A percentile compares a stretch with the other conserved stretches of the same genome.
Conservation (phyloP, 768 basidiomycete species). For the Tricholoma matsutake region DNA sequence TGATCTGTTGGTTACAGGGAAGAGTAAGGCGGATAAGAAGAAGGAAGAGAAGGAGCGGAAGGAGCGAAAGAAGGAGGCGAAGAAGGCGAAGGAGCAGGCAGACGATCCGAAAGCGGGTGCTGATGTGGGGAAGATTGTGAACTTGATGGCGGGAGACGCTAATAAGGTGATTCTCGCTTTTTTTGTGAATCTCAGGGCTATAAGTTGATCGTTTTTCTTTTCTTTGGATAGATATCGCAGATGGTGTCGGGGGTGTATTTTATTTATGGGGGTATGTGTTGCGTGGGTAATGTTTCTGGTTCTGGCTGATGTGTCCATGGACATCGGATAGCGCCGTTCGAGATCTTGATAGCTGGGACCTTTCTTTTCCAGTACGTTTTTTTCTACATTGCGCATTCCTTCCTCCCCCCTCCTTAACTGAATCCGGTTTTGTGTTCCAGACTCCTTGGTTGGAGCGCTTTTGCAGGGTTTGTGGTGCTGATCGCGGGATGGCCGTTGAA, state of each 20-base stretch:
- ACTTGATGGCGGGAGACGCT: slow-evolving; percentile 81
- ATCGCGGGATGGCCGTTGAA: slow-evolving; percentile 70
- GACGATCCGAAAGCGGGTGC: slow-evolving; percentile 73
- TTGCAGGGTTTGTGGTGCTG: slow-evolving; percentile 71
- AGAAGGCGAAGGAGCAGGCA: slow-evolving; percentile 37
- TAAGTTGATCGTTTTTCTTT: neutral
- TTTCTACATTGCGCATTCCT: no score
- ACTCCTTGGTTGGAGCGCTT: slow-evolving; percentile 66
- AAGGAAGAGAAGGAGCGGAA: neutral
- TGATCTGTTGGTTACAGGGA: neutral
- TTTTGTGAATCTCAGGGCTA: neutral
- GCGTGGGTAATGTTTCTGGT: neutral
- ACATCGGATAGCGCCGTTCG: slow-evolving; percentile 56
- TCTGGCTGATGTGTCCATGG: slow-evolving; percentile 4
- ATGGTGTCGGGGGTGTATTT: slow-evolving; percentile 57
- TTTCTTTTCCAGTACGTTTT: slow-evolving; percentile 73
- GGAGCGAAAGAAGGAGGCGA: slow-evolving; percentile 29
- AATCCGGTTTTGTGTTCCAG: slow-evolving; percentile 32
- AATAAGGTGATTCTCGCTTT: slow-evolving; percentile 39
- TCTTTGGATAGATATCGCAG: slow-evolving; percentile 39
- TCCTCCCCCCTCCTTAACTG: neutral
- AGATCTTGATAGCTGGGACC: slow-evolving; percentile 65
- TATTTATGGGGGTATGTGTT: slow-evolving; percentile 56
- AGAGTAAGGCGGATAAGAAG: neutral
- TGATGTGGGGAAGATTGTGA: slow-evolving; percentile 87